A percentile compares a stretch with the other conserved stretches of the same genome.
Conservation (phyloP, 148 eudicot genomes). For the Silene latifolia region DNA sequence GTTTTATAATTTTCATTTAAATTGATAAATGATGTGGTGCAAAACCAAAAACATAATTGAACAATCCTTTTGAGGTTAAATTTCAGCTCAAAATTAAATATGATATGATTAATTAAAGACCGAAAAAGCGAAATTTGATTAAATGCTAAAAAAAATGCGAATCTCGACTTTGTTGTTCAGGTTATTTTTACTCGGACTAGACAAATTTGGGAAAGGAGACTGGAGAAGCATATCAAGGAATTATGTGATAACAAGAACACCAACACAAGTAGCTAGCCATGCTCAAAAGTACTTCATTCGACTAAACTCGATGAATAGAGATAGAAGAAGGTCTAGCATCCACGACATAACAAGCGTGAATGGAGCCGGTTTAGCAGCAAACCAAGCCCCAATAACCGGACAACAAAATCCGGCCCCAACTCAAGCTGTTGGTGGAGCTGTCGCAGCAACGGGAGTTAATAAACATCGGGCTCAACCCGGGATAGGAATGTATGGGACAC, state of each 20-base stretch:
- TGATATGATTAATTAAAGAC: neutral
- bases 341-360: conserved; percentile 77
- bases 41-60: neutral
- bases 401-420: conserved; percentile 37
- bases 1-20: neutral
- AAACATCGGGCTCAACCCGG: conserved; percentile 39
- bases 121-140: neutral
- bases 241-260: conserved; percentile 77
- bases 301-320: conserved; percentile 78
- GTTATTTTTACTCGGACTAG: conserved; percentile 73
- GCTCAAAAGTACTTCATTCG: conserved; percentile 89
- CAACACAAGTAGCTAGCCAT: conserved; percentile 90
- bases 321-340: conserved; percentile 75
- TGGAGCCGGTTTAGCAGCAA: conserved; percentile 45
- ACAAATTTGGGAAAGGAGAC: conserved; percentile 87
- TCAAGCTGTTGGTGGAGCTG: conserved; percentile 27
- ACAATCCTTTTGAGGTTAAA: neutral
- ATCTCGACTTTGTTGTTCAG: conserved; percentile 26
- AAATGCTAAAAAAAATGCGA: neutral
- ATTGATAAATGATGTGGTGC: neutral
- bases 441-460: conserved; percentile 36
- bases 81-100: neutral
- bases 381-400: conserved; percentile 65
- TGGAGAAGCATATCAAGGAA: conserved; percentile 93
- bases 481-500: conserved; percentile 77